Evolutionary conservation across 2,329 filamentous ascomycete genomes (phyloP).

Genomic region (Diaporthe batatas): DNA sequence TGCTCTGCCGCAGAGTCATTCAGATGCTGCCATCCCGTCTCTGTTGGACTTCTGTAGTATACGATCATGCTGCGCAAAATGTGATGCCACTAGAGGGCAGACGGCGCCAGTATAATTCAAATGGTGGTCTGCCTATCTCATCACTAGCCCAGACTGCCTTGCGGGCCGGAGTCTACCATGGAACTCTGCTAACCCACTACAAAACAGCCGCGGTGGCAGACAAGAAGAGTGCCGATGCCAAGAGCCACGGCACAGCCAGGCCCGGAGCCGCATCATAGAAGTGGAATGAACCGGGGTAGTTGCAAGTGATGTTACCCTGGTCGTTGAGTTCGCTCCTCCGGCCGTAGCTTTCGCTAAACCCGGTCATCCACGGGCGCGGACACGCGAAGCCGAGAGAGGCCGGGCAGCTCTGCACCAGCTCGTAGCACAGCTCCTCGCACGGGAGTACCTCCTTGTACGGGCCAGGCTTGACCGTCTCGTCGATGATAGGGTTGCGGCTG

Average conservation of each 20-base stretch:
- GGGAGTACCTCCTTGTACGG: conserved; percentile 95
- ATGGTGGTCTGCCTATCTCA: not conserved
- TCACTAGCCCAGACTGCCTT: not conserved
- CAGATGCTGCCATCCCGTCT: conserved; percentile 17
- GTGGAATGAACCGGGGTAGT: conserved; percentile 72
- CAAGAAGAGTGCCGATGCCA: conserved; percentile 39
- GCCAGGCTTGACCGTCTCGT: conserved; percentile 78
- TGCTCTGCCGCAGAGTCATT: conserved; percentile 20
- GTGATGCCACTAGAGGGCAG: not conserved
- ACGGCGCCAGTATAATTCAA: conserved; percentile 17
- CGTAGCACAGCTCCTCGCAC: conserved; percentile 89
- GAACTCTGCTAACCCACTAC: not conserved
- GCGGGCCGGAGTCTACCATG: not conserved
- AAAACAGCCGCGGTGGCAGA: conserved; percentile 26
- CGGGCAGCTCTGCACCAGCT: conserved; percentile 87
- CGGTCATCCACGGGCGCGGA: conserved; percentile 62
- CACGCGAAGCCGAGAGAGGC: conserved; percentile 81
- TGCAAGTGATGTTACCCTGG: conserved; percentile 61
- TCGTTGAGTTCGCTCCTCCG: conserved; percentile 44
- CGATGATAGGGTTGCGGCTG: conserved; percentile 81
- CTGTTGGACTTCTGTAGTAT: conserved; percentile 1
- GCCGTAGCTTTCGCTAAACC: conserved; percentile 64
- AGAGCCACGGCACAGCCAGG: conserved; percentile 45
- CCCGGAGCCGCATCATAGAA: conserved; percentile 55
- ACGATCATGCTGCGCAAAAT: not conserved